phyloP scores from a whole-genome alignment of 768 basidiomycete species.

The Gyrodon lividus region DNA sequence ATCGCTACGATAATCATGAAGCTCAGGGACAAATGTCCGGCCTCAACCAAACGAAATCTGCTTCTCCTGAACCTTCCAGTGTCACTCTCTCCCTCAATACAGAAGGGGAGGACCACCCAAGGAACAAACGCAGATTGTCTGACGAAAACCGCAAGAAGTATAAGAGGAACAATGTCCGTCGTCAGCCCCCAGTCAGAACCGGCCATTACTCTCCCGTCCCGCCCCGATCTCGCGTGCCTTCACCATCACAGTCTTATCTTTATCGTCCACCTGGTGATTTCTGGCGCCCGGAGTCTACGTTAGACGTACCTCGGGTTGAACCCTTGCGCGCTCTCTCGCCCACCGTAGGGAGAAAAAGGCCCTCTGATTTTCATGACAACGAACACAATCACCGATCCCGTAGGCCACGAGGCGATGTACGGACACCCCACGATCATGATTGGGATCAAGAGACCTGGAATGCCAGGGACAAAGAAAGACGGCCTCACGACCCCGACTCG shows the following conservation, averaged over 20 bases:
- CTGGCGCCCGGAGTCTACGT: conserved; percentile 6
- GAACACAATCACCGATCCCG: conserved; percentile 21
- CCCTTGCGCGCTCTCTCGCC: conserved; percentile 16
- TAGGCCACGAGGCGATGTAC: conserved; percentile 22
- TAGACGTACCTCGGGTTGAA: conserved; percentile 17
- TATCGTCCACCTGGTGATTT: neutral
- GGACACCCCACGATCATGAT: conserved; percentile 15
- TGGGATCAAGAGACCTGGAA: conserved; percentile 1
- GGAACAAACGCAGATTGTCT: conserved; percentile 2
- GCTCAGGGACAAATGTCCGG: neutral
- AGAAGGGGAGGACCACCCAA: conserved; percentile 11
- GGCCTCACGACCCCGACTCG: conserved; percentile 7
- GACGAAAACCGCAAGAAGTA: conserved; percentile 12
- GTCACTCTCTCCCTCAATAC: conserved; percentile 1
- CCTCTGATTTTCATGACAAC: conserved; percentile 19
- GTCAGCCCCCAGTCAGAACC: neutral
- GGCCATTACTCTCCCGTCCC: conserved; percentile 11
- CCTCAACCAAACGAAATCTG: neutral
- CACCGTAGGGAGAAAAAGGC: conserved; percentile 19
- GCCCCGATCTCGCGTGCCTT: conserved; percentile 2
- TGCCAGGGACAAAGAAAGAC: conserved; percentile 13
- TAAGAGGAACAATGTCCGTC: conserved; percentile 1
- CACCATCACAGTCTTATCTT: conserved; percentile 7
- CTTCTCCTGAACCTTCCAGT: conserved; percentile 10
- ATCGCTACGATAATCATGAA: conserved; percentile 1